These are phyloP conservation scores for Salvia rosmarinus DNA, from an alignment of 257 asterid genomes.

Conservation along the genomic window DNA sequence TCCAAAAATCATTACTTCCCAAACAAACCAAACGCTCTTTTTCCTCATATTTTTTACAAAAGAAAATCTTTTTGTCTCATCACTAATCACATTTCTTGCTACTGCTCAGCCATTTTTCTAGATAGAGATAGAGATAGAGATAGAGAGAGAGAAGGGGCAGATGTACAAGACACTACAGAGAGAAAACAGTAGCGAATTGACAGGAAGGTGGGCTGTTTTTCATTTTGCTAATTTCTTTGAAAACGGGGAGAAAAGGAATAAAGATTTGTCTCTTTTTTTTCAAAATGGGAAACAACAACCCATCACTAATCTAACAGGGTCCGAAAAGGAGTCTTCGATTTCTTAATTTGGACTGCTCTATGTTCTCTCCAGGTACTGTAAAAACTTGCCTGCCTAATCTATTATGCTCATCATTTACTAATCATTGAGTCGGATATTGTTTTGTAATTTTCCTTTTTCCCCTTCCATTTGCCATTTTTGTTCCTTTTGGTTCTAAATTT, in stretches of 20 bases:
- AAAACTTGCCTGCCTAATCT: constrained; percentile 13
- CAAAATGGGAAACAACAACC: constrained; percentile 1
- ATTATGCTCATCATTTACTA: constrained; percentile 33
- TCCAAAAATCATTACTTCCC: constrained; percentile 35
- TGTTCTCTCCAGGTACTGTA: constrained; percentile 41
- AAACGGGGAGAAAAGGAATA: background rate
- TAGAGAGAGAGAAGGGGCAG: too few relatives aligned
- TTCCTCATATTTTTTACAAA: background rate
- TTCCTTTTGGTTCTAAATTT: constrained; percentile 34
- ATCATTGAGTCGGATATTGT: constrained; percentile 36
- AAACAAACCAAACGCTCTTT: constrained; percentile 31
- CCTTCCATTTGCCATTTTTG: constrained; percentile 24
- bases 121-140: constrained; percentile 5
- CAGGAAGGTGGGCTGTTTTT: constrained; percentile 31
- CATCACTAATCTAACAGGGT: constrained; percentile 31
- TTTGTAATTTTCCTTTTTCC: background rate
- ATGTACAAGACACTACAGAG: constrained; percentile 22
- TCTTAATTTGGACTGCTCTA: constrained; percentile 36
- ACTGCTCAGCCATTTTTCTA: constrained; percentile 17
- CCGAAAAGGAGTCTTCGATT: constrained; percentile 33
- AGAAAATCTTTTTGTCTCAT: constrained; percentile 24
- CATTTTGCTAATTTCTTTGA: constrained; percentile 20
- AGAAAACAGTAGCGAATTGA: constrained; percentile 32
- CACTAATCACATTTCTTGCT: constrained; percentile 31
- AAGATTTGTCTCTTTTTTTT: background rate